Conservation (phyloP, 768 basidiomycete species). For the Mycena indigotica region DNA sequence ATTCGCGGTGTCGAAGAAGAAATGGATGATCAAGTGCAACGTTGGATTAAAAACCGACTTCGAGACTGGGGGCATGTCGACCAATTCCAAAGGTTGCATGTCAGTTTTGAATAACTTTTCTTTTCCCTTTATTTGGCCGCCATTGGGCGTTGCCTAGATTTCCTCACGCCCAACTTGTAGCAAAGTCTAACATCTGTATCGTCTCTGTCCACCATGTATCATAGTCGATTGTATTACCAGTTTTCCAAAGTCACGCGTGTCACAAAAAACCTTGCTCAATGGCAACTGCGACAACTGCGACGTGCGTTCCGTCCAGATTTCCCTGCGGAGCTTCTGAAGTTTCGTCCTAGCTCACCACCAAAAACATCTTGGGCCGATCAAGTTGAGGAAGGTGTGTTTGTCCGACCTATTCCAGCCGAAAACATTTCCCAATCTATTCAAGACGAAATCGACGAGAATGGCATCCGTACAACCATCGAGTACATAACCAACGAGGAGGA, state of each 20-base stretch:
- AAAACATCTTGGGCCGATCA: conserved; percentile 91
- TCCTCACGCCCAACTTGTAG: not conserved
- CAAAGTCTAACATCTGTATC: not conserved
- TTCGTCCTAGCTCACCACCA: conserved; percentile 32
- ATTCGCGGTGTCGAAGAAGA: conserved; percentile 36
- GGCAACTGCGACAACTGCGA: not conserved
- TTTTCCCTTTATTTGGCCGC: conserved; percentile 13
- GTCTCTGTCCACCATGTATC: no score
- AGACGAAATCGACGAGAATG: conserved; percentile 60
- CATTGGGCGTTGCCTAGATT: conserved; percentile 14
- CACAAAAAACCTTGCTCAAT: not conserved
- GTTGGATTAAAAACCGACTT: conserved; percentile 33
- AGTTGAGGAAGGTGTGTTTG: conserved; percentile 59
- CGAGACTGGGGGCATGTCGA: conserved; percentile 12
- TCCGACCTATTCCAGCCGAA: not conserved
- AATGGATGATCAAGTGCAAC: conserved; percentile 25
- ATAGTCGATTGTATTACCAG: not conserved
- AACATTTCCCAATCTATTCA: not conserved
- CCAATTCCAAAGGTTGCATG: conserved; percentile 11
- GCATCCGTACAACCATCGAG: conserved; percentile 82
- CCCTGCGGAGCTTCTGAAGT: not conserved
- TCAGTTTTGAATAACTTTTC: conserved; percentile 15
- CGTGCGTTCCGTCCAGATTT: not conserved
- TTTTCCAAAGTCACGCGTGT: not conserved
- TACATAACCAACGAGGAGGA: conserved; percentile 85